Conservation (phyloP, 2,329 filamentous ascomycete species). For the Dissoconium aciculare region DNA sequence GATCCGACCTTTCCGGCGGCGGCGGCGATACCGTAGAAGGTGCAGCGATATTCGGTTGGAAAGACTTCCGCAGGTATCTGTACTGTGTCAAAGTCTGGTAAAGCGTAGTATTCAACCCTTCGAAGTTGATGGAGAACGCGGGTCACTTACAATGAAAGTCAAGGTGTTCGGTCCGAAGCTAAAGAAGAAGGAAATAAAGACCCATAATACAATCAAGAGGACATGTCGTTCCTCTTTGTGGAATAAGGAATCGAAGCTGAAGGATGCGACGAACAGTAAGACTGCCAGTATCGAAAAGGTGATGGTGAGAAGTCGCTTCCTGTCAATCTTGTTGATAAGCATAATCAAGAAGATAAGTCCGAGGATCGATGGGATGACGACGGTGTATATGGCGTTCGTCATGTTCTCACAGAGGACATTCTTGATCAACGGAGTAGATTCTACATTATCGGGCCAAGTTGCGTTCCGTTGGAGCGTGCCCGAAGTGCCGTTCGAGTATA, state of each 20-base stretch:
- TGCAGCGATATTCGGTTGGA: slow-evolving; percentile 40
- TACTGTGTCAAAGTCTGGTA: slow-evolving; percentile 28
- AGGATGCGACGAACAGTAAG: slow-evolving; percentile 31
- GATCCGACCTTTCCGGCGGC: slow-evolving; percentile 40
- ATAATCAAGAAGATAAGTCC: slow-evolving; percentile 30
- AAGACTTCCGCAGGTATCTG: slow-evolving; percentile 41
- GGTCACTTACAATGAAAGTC: slow-evolving; percentile 10
- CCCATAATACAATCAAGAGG: slow-evolving; percentile 28
- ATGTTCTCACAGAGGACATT: slow-evolving; percentile 10
- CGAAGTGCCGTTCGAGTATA: neutral
- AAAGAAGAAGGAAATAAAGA: slow-evolving; percentile 33
- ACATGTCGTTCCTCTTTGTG: slow-evolving; percentile 21
- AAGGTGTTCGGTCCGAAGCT: slow-evolving; percentile 30
- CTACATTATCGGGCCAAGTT: neutral
- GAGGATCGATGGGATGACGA: slow-evolving; percentile 27
- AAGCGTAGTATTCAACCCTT: neutral
- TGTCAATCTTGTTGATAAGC: slow-evolving; percentile 27
- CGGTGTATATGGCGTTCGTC: slow-evolving; percentile 12
- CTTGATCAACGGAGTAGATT: slow-evolving; percentile 5
- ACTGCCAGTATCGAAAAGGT: slow-evolving; percentile 30
- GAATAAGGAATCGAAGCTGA: slow-evolving; percentile 26
- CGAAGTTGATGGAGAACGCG: slow-evolving; percentile 4
- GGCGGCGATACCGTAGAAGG: slow-evolving; percentile 40
- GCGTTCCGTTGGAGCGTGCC: neutral
- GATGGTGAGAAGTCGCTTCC: slow-evolving; percentile 30